phyloP scores from a whole-genome alignment of 352 stramenopile species.

The Aphanomyces stellatus region DNA sequence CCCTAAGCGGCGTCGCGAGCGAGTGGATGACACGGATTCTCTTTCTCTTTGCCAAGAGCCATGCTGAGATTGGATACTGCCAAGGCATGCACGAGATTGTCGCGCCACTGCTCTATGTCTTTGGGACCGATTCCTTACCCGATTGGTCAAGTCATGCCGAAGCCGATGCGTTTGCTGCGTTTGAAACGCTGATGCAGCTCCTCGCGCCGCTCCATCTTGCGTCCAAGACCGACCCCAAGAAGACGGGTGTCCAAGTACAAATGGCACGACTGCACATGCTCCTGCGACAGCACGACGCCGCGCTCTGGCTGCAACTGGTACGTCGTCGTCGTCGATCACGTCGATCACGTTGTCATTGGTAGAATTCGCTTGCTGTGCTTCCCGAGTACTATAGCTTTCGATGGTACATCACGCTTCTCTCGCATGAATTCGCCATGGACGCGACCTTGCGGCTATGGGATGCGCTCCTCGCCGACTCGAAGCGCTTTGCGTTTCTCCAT shows the following conservation, averaged over 20 bases:
- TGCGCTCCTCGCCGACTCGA: constrained; percentile 42
- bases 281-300: constrained; percentile 49
- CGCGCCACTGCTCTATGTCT: constrained; percentile 69
- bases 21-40: constrained; percentile 66
- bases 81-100: constrained; percentile 96
- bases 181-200: constrained; percentile 39
- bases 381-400: constrained; percentile 58
- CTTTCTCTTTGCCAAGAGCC: constrained; percentile 66
- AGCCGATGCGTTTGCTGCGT: constrained; percentile 45
- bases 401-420: constrained; percentile 64
- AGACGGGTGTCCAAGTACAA: constrained; percentile 48
- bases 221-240: constrained; percentile 33
- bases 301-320: constrained; percentile 60
- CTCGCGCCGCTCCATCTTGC: constrained; percentile 38
- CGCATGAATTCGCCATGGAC: constrained; percentile 49
- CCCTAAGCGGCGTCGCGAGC: constrained; percentile 33
- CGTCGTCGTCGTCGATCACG: background rate
- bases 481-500: constrained; percentile 60
- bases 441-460: constrained; percentile 55
- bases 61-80: constrained; percentile 84
- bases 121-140: constrained; percentile 43
- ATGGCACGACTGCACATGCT: constrained; percentile 41
- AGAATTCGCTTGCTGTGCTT: constrained; percentile 57
- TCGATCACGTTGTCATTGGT: background rate
- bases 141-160: constrained; percentile 34